phyloP scores from a whole-genome alignment of 371 early-diverging fungal genomes.

The Lichtheimia ramosa region DNA sequence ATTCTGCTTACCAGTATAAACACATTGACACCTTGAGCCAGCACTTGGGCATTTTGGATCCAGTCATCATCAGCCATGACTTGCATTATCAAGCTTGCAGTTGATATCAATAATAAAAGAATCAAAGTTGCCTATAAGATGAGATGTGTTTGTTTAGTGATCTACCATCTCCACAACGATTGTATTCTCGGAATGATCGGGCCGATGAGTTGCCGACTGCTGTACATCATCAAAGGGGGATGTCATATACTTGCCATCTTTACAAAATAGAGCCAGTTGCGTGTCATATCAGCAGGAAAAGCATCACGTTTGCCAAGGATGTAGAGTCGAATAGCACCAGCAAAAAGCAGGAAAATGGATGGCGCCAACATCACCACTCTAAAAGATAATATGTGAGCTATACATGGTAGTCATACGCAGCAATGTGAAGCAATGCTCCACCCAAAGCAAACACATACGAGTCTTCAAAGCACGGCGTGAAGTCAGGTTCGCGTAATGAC shows the following conservation, averaged over 20 bases:
- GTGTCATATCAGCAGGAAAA: slow-evolving; percentile 38
- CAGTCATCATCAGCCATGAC: slow-evolving; percentile 21
- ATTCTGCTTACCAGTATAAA: slow-evolving; percentile 32
- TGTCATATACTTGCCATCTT: slow-evolving; percentile 49
- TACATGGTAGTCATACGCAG: neutral
- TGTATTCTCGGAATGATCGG: no score
- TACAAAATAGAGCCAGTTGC: slow-evolving; percentile 49
- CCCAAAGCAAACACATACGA: slow-evolving; percentile 32
- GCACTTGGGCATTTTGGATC: slow-evolving; percentile 39
- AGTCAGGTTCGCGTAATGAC: slow-evolving; percentile 57
- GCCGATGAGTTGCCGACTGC: no score
- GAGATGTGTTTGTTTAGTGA: no score
- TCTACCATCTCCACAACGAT: no score
- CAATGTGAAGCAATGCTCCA: neutral
- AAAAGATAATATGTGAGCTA: neutral
- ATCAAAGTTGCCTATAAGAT: slow-evolving; percentile 27
- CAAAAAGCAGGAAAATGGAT: slow-evolving; percentile 42
- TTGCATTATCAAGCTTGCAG: slow-evolving; percentile 13
- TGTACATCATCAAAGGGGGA: no score
- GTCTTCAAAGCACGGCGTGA: slow-evolving; percentile 78
- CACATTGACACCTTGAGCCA: slow-evolving; percentile 26
- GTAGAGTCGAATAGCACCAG: slow-evolving; percentile 54
- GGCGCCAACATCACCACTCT: slow-evolving; percentile 49
- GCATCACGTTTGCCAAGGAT: slow-evolving; percentile 34
- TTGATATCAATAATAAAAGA: slow-evolving; percentile 23